Conservation (phyloP, 176 grass and related monocot species). For the Eleusine indica region DNA sequence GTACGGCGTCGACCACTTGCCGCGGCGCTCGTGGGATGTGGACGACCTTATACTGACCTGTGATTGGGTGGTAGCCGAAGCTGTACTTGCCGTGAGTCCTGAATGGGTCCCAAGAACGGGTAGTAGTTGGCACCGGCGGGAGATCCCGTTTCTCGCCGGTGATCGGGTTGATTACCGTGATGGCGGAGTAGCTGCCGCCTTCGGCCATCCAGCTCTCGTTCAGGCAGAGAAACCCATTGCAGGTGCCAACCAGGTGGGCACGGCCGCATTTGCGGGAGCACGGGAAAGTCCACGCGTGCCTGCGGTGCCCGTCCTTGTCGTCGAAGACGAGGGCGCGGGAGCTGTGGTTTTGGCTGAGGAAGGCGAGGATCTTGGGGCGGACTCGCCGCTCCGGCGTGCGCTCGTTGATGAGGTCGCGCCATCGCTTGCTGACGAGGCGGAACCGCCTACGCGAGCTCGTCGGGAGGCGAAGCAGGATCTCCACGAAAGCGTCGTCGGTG, state of each 20-base stretch:
- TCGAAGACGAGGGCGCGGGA: background rate
- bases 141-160: background rate
- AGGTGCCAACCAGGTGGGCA: background rate
- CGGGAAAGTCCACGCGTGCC: background rate
- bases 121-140: background rate
- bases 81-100: too few species aligned
- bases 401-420: constrained; percentile 20
- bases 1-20: background rate
- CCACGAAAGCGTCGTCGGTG: background rate
- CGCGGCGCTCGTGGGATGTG: background rate
- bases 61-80: constrained; percentile 9
- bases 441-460: background rate
- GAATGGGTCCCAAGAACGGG: too few species aligned
- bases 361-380: background rate
- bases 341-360: background rate
- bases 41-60: constrained; percentile 10
- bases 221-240: constrained; percentile 34
- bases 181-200: background rate
- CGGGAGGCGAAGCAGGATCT: constrained; percentile 6
- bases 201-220: background rate
- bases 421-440: constrained; percentile 7
- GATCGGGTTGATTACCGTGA: constrained; percentile 24
- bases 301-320: background rate
- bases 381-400: background rate
- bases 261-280: background rate